Conservation (phyloP, 208 protist species). For the Porcisia hertigi region DNA sequence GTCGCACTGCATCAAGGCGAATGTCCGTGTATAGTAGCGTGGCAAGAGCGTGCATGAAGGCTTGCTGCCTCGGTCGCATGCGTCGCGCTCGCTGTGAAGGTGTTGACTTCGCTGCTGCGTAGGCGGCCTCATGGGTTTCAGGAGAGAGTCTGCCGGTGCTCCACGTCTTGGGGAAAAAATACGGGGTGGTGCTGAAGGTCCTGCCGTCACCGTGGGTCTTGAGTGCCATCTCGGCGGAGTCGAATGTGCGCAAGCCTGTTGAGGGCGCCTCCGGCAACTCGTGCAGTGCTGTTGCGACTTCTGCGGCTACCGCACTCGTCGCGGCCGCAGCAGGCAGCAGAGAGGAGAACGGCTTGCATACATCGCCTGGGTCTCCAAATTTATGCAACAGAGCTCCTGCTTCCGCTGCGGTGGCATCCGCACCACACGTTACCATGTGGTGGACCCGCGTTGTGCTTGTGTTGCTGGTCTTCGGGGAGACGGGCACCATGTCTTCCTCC, state of each 20-base stretch:
- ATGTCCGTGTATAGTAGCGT: slow-evolving; percentile 25
- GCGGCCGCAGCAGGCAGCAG: neutral
- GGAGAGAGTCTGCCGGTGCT: slow-evolving; percentile 15
- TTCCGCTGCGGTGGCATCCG: neutral
- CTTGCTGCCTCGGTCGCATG: slow-evolving; percentile 5
- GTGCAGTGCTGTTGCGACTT: neutral
- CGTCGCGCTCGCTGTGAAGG: slow-evolving; percentile 4
- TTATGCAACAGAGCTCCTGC: neutral
- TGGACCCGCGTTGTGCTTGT: neutral
- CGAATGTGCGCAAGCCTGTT: neutral
- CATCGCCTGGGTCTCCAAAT: neutral
- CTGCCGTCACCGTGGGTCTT: neutral
- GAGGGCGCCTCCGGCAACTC: neutral
- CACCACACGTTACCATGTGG: neutral
- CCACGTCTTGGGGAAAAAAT: slow-evolving; percentile 19
- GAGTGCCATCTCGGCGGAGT: neutral
- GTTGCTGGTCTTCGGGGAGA: slow-evolving; percentile 10
- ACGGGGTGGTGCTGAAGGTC: slow-evolving; percentile 5
- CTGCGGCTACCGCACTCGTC: neutral
- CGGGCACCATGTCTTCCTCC: slow-evolving; percentile 2
- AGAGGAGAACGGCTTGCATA: neutral
- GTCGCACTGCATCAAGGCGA: slow-evolving; percentile 11
- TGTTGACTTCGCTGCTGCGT: neutral
- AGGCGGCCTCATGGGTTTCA: neutral
- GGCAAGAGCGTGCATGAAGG: slow-evolving; percentile 19